Percentiles rank a stretch among this genome's conserved stretches.
Evolutionary conservation across 768 basidiomycete species (phyloP).

Genomic region (Trametopsis cervina): DNA sequence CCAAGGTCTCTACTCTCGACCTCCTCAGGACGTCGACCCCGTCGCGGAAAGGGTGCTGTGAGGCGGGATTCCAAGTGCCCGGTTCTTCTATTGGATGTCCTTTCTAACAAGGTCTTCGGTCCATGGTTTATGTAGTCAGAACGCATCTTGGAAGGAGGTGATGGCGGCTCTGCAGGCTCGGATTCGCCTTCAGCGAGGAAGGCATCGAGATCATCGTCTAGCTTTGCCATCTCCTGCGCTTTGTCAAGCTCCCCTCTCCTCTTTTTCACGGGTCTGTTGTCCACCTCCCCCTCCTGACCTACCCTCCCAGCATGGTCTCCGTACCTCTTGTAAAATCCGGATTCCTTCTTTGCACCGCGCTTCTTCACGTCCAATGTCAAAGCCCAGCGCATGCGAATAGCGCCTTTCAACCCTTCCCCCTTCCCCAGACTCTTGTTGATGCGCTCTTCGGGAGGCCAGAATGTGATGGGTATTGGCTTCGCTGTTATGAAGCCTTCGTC

Average conservation of each 20-base stretch:
- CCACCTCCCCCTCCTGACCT: slow-evolving; percentile 16
- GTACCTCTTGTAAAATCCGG: slow-evolving; percentile 75
- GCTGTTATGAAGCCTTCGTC: slow-evolving; percentile 54
- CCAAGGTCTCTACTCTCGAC: slow-evolving; percentile 12
- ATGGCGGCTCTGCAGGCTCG: slow-evolving; percentile 24
- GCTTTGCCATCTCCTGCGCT: slow-evolving; percentile 30
- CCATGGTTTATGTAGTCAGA: slow-evolving; percentile 52
- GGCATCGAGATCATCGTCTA: slow-evolving; percentile 65
- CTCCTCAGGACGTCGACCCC: slow-evolving; percentile 24
- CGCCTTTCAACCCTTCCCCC: slow-evolving; percentile 59
- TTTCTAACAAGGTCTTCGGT: slow-evolving; percentile 47
- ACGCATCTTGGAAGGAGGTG: slow-evolving; percentile 60
- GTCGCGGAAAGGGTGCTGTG: slow-evolving; percentile 39
- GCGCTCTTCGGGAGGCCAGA: slow-evolving; percentile 78
- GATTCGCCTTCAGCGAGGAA: slow-evolving; percentile 47
- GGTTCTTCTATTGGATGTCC: slow-evolving; percentile 42
- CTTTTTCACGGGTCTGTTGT: slow-evolving; percentile 24
- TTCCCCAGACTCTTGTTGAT: slow-evolving; percentile 67
- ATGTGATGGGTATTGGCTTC: slow-evolving; percentile 59
- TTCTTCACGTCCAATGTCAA: slow-evolving; percentile 66
- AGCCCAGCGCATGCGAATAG: slow-evolving; percentile 74
- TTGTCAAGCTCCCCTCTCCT: slow-evolving; percentile 31
- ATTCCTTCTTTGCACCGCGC: slow-evolving; percentile 63
- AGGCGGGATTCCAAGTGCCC: slow-evolving; percentile 37
- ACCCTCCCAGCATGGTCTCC: slow-evolving; percentile 62